Evolutionary conservation across 148 eudicot genomes (phyloP).

Genomic region (Fagopyrum esculentum): DNA sequence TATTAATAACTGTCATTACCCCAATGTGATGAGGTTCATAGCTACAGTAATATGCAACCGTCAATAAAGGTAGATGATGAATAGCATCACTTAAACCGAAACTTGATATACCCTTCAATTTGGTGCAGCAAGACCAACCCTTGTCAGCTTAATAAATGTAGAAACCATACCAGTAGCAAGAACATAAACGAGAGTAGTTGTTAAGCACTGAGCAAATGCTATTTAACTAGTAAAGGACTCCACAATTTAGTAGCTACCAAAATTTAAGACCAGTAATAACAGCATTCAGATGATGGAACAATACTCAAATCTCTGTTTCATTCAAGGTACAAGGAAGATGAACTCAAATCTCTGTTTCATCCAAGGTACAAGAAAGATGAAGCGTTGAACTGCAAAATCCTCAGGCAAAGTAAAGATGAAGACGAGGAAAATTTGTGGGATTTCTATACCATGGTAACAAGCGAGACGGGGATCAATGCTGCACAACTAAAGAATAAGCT

Average conservation of each 20-base stretch:
- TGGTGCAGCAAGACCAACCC: not conserved
- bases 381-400: conserved; percentile 1
- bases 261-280: conserved; percentile 10
- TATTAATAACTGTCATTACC: too few relatives aligned
- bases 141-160: not conserved
- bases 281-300: conserved; percentile 12
- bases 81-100: too few relatives aligned
- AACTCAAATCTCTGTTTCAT: conserved; percentile 8
- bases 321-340: conserved; percentile 1
- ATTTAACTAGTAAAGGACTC: not conserved
- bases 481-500: conserved; percentile 1
- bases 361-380: not conserved
- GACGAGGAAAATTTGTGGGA: not conserved
- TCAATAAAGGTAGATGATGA: too few relatives aligned
- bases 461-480: conserved; percentile 1
- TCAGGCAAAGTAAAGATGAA: conserved; percentile 2
- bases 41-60: too few relatives aligned
- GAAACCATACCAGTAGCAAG: not conserved
- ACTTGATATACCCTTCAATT: not conserved
- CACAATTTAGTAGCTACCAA: not conserved
- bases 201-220: not conserved
- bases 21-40: too few relatives aligned
- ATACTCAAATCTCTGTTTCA: conserved; percentile 7
- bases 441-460: conserved; percentile 1
- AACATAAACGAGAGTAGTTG: not conserved